Base-by-base conservation (phyloP, 129 eudicot genomes). In the Helichrysum umbraculigerum region DNA sequence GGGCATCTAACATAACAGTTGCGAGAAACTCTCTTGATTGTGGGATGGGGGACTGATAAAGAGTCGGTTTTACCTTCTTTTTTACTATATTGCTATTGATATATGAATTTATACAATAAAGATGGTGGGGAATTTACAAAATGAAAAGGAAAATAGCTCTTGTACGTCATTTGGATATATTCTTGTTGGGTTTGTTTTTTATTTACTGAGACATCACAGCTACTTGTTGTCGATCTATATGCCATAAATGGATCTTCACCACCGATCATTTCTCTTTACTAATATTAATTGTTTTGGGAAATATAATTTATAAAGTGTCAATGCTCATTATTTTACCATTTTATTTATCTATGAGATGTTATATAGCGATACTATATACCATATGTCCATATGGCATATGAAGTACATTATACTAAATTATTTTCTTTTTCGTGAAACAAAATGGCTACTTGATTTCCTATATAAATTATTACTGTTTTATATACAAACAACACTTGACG, bases 191-290 rank as follows among this genome's bases (percentile, higher is more conserved):
- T 25, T 70, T 70, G 19, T 61, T 70, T 29, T 41, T 66, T 78
- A 33, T 66, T 50, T 6, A 54, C 3, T 30, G 60, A 78, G 82
- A 78, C 70, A 78, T 78, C 71, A 71, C 82, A 78, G 82, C 82
- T 78, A 61, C 77, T 20, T 61, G n/a, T 25, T 60, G 77, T 78
- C 82, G 77, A 78, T n/a, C n/a, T 78, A 71, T 59, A 78, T 78
- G 65, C 63, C 54, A 54, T 42, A 3, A 47, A 61, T 70, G 65
- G 82, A 78, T 78, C 76, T 78, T 78, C 41, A 78, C 80, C 19
- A 60, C 64, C 68, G 70, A 19, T 70, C 37, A 70, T 33, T 70
- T 59, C 41, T 42, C 62, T 32, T 44, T 0, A 10, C 28, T 25
- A 25, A 47, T 29, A 58, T 58, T 25, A 29, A n/a, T 76, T 77